Evolutionary conservation across 768 basidiomycete genomes (phyloP).

Genomic region (Trametopsis cervina): DNA sequence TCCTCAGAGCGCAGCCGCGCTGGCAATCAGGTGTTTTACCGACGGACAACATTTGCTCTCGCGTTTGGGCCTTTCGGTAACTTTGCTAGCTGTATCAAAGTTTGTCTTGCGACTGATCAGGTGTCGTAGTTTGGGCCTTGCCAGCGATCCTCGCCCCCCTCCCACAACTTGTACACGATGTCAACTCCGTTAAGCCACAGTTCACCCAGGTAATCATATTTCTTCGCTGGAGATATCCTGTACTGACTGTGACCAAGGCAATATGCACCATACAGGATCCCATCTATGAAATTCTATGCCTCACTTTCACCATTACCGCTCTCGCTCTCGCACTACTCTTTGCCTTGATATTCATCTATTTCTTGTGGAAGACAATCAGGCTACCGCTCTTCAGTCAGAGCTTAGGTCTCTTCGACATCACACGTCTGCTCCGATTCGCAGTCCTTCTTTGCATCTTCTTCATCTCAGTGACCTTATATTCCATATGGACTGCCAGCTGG

Average conservation of each 20-base stretch:
- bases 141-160: constrained; percentile 14
- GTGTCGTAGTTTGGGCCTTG: constrained; percentile 15
- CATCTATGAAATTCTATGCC: constrained; percentile 12
- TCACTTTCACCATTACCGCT: constrained; percentile 14
- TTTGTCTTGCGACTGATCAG: too few relatives aligned
- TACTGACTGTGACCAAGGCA: too few relatives aligned
- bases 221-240: too few relatives aligned
- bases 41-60: constrained; percentile 7
- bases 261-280: constrained; percentile 14
- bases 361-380: constrained; percentile 12
- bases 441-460: constrained; percentile 14
- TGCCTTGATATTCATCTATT: constrained; percentile 5
- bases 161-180: constrained; percentile 2
- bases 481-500: constrained; percentile 15
- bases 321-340: constrained; percentile 13
- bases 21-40: constrained; percentile 10
- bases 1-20: constrained; percentile 4
- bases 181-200: not conserved
- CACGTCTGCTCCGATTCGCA: constrained; percentile 15
- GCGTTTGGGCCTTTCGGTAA: constrained; percentile 16
- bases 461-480: constrained; percentile 15
- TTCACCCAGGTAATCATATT: constrained; percentile 3
- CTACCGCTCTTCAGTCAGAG: constrained; percentile 6
- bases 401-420: constrained; percentile 5
- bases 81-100: too few relatives aligned